Evolutionary conservation across 2,329 filamentous ascomycete species (phyloP).

Genomic region (Aureobasidium namibiae): DNA sequence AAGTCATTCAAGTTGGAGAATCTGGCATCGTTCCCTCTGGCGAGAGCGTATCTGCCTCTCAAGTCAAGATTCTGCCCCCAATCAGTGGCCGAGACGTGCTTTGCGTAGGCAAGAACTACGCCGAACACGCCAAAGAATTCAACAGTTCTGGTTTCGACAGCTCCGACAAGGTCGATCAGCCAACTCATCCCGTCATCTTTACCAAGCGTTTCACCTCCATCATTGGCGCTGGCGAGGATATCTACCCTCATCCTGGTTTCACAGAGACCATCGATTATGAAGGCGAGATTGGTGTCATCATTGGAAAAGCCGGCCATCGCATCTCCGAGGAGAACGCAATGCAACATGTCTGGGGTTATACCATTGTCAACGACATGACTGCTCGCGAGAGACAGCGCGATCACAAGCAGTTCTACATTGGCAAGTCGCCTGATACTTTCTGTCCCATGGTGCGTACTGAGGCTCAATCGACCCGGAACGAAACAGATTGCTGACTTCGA

Average conservation of each 20-base stretch:
- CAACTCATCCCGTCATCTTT: slow-evolving; percentile 49
- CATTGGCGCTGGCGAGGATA: slow-evolving; percentile 40
- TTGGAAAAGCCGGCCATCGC: slow-evolving; percentile 42
- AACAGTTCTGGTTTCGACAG: slow-evolving; percentile 48
- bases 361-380: slow-evolving; percentile 51
- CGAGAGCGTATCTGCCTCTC: slow-evolving; percentile 26
- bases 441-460: slow-evolving; percentile 41
- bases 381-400: slow-evolving; percentile 47
- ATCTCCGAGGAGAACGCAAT: slow-evolving; percentile 39
- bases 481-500: not conserved
- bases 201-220: slow-evolving; percentile 48
- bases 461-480: too few species aligned
- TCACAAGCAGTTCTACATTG: slow-evolving; percentile 54
- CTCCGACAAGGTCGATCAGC: slow-evolving; percentile 45
- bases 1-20: slow-evolving; percentile 43
- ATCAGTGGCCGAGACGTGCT: slow-evolving; percentile 45
- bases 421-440: slow-evolving; percentile 48
- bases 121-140: slow-evolving; percentile 50
- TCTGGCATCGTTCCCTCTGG: slow-evolving; percentile 30
- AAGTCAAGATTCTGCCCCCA: slow-evolving; percentile 38
- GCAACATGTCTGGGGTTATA: slow-evolving; percentile 49
- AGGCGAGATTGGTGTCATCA: slow-evolving; percentile 48
- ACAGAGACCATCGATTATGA: slow-evolving; percentile 47
- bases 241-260: slow-evolving; percentile 40
- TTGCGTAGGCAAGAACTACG: slow-evolving; percentile 50